A percentile compares a stretch with the other conserved stretches of the same genome.
Conservation (phyloP, 2,329 filamentous ascomycete species). For the Fusarium sp. region DNA sequence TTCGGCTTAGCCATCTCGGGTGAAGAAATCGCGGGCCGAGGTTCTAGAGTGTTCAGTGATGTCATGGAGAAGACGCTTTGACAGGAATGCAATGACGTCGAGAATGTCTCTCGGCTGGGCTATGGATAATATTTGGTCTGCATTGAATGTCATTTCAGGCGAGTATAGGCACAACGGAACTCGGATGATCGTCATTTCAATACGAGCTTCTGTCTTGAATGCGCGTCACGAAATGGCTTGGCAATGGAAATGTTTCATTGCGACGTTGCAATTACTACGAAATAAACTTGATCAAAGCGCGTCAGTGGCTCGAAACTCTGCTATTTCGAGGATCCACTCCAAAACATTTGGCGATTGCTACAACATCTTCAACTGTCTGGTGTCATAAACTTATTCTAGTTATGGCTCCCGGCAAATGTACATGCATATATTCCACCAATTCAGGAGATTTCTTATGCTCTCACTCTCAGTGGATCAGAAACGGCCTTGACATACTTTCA, state of each 20-base stretch:
- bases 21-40: not conserved
- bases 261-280: not conserved
- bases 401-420: accelerated
- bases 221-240: not conserved
- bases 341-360: not conserved
- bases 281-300: too few relatives aligned
- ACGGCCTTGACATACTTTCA: accelerated
- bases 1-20: not conserved
- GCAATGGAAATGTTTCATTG: not conserved
- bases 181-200: not conserved
- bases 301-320: not conserved
- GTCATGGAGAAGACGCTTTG: not conserved
- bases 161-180: not conserved
- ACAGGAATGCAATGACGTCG: not conserved
- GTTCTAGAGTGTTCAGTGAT: not conserved
- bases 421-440: accelerated
- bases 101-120: not conserved
- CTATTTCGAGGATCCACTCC: not conserved
- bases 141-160: not conserved
- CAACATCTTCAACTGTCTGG: too few relatives aligned
- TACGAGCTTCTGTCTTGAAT: not conserved
- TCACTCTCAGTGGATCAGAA: not conserved
- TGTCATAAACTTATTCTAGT: accelerated
- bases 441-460: accelerated
- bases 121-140: not conserved